Evolutionary conservation across 768 basidiomycete species (phyloP), one percentile per base, ranked within the genome.

Genomic region (Punctularia strigosozonata): DNA sequence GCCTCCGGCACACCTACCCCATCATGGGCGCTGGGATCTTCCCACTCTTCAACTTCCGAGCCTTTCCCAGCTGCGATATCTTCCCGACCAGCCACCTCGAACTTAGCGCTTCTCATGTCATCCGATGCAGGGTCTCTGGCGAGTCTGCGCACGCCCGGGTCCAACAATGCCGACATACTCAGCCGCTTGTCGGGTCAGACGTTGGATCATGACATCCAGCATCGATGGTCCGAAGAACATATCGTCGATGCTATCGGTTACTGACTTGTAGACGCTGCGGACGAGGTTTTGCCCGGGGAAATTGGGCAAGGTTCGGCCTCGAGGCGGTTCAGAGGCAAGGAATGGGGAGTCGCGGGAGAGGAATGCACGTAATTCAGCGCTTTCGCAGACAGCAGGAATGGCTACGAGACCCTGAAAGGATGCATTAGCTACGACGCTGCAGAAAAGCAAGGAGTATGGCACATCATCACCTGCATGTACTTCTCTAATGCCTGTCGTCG

Each of bases 141-240:
- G n/a, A n/a, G n/a, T n/a, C n/a, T n/a, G n/a, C n/a, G n/a, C n/a
- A n/a, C n/a, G n/a, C n/a, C n/a, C 81, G 2, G 78, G 77, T 6
- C 83, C 86, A 10, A 75, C 80, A 39, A 90, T 77, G 2, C 88
- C 90, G 3, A 80, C 81, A 43, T 91, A 77, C 51, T 91, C 87
- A 7, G 86, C 86, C 0, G 86, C 90, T 58, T 97, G 91, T 22
- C 79, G 74, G 1, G 83, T 88, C 14, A 97, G 73, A 2, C 90
- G 77, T 49, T 88, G 82, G 31, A 94, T 87, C 71, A 94, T 85
- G 32, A 92, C 82, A 54, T 97, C 91, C 31, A 97, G 61, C 88
- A 95, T 91, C 1, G 89, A 91, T 2, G 86, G 92, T 3, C 88
- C 91, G 47, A 94, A 89, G 60, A 94, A 81, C 73, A 95, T 88